Percentiles rank a stretch among this genome's conserved stretches.
phyloP scores from a whole-genome alignment of 2,329 filamentous ascomycete species.

The Colletotrichum graminicola region DNA sequence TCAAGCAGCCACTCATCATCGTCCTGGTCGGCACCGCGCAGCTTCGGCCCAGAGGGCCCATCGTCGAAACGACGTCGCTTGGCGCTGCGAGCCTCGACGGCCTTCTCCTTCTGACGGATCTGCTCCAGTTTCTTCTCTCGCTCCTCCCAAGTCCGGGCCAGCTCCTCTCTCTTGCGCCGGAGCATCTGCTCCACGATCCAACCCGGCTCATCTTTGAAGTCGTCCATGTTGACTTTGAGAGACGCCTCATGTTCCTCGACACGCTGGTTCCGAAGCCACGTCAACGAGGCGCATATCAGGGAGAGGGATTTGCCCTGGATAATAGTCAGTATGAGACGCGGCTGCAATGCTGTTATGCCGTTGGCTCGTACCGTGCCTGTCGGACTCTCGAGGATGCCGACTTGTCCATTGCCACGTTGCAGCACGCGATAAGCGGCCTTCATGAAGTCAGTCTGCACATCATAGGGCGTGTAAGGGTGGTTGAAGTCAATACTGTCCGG shows the following conservation, averaged over 20 bases:
- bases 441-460: conserved; percentile 92
- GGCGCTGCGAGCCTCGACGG: conserved; percentile 62
- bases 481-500: conserved; percentile 73
- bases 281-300: conserved; percentile 88
- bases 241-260: conserved; percentile 67
- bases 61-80: conserved; percentile 62
- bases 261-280: conserved; percentile 91
- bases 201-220: conserved; percentile 77
- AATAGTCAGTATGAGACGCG: conserved; percentile 32
- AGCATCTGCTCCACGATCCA: conserved; percentile 88
- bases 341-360: background rate
- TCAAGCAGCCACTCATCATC: conserved; percentile 80
- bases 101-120: conserved; percentile 73
- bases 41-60: conserved; percentile 39
- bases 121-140: conserved; percentile 78
- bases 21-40: conserved; percentile 63
- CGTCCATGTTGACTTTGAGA: conserved; percentile 58
- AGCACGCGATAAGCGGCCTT: conserved; percentile 82
- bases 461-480: conserved; percentile 89
- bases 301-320: conserved; percentile 87
- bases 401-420: conserved; percentile 75
- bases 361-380: conserved; percentile 74
- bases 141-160: conserved; percentile 76
- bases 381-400: conserved; percentile 93
- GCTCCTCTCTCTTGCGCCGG: conserved; percentile 74